Conservation (phyloP, 139 green algal genomes). For the Micromonas pusilla region DNA sequence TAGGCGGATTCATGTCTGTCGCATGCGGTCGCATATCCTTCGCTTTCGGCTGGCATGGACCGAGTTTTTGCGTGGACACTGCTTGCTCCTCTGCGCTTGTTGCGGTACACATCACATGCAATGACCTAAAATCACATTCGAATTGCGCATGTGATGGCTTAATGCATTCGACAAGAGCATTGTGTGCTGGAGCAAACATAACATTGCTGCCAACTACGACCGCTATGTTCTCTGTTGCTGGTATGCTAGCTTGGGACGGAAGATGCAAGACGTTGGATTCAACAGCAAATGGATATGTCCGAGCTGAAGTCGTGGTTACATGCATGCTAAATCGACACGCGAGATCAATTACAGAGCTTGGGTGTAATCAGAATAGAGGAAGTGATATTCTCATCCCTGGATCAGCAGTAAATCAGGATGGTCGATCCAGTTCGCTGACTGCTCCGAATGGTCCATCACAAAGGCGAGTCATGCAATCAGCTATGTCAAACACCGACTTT, state of each 20-base stretch:
- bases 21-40: neutral
- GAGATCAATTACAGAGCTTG: too few relatives aligned
- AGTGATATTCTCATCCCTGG: neutral
- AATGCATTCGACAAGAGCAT: neutral
- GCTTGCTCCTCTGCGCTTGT: neutral
- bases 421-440: slow-evolving; percentile 23
- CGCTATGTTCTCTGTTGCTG: slow-evolving; percentile 29
- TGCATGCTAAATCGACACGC: neutral
- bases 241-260: slow-evolving; percentile 66
- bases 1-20: neutral
- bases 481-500: neutral
- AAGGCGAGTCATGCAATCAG: neutral
- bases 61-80: neutral
- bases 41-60: neutral
- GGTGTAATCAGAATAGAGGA: neutral
- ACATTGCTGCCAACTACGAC: slow-evolving; percentile 22
- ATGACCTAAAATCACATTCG: neutral
- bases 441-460: slow-evolving; percentile 23
- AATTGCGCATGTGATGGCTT: neutral
- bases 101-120: neutral
- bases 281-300: slow-evolving; percentile 64
- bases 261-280: slow-evolving; percentile 79
- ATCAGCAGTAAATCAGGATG: slow-evolving; percentile 22
- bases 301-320: neutral
- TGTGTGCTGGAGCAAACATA: slow-evolving; percentile 11